Base-by-base conservation (phyloP, 805 yeast genomes). In the Lipomyces mesembrius region DNA sequence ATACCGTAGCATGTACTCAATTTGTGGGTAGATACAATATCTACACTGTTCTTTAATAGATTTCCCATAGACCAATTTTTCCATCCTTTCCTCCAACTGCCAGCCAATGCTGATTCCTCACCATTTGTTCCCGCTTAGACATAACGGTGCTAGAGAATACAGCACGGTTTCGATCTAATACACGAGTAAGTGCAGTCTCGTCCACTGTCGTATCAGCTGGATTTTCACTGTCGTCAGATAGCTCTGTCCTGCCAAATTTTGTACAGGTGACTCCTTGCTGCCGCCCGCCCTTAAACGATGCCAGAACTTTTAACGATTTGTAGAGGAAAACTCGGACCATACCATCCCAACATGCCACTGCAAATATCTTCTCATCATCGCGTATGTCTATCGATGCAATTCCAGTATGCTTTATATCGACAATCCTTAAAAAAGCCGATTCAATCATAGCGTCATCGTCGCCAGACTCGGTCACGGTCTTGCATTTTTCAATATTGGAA, bases 61-160 rank as follows among this genome's bases (percentile, higher is more conserved):
- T 57, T n/a, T 71, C 71, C 73, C 81, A 83, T 11, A 84, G 74
- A 12, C 79, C 79, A 1, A 87, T 78, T 2, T 85, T 78, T 2
- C 89, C 88, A 68, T 87, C 88, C 60, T 83, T 84, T 58, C 83
- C 86, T 0, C 86, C 89, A 1, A 82, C 80, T 4, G 85, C 82
- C 0, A 85, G 68, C 73, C 81, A 75, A 57, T 76, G 73, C 14
- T 62, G 37, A n/a, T 34, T 37, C 46, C 57, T 9, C 22, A 59
- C 55, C 43, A 56, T 51, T 53, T 58, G 43, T 46, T 60, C 52
- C 27, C 59, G 68, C 52, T 59, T 61, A 2, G 39, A 25, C 32
- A 32, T 8, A 14, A 52, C n/a, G 7, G 32, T 52, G 32, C 55
- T 52, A 20, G 25, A n/a, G 7, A 52, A 20, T 43, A 8, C 8